phyloP scores from a whole-genome alignment of 768 basidiomycete genomes.

The Russula compacta region DNA sequence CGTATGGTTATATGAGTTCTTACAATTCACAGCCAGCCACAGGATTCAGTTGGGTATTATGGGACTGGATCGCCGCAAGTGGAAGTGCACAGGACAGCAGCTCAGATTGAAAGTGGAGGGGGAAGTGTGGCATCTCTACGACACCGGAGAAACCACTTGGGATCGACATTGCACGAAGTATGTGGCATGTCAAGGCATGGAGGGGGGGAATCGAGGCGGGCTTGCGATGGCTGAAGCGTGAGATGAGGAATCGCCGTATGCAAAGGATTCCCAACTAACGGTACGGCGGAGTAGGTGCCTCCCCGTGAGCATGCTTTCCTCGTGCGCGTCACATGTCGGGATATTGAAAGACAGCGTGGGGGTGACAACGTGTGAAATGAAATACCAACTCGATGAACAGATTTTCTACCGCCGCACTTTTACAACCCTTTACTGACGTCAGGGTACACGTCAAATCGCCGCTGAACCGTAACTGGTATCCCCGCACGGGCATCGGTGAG shows the following conservation, averaged over 20 bases:
- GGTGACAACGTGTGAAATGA: background rate
- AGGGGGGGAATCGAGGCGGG: background rate
- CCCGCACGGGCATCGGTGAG: slow-evolving; percentile 63
- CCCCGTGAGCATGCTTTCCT: background rate
- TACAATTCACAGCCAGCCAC: too few species aligned
- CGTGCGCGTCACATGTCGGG: background rate
- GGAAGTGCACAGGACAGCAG: too few species aligned
- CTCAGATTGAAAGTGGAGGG: background rate
- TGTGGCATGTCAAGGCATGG: background rate
- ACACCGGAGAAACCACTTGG: background rate
- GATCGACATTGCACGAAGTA: background rate
- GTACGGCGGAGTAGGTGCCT: background rate
- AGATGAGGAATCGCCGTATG: background rate
- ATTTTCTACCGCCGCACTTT: slow-evolving; percentile 1
- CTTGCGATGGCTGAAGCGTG: background rate
- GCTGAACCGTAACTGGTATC: slow-evolving; percentile 86
- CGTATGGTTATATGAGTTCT: too few species aligned
- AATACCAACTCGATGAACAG: background rate
- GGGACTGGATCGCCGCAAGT: too few species aligned
- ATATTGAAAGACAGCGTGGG: background rate
- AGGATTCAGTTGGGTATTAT: too few species aligned
- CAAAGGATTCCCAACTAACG: background rate
- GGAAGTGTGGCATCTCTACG: background rate
- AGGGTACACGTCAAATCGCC: slow-evolving; percentile 87
- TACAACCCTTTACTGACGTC: slow-evolving; percentile 44